These are phyloP conservation scores for Russula lepida DNA, from an alignment of 768 basidiomycete genomes.

Conservation along the genomic window DNA sequence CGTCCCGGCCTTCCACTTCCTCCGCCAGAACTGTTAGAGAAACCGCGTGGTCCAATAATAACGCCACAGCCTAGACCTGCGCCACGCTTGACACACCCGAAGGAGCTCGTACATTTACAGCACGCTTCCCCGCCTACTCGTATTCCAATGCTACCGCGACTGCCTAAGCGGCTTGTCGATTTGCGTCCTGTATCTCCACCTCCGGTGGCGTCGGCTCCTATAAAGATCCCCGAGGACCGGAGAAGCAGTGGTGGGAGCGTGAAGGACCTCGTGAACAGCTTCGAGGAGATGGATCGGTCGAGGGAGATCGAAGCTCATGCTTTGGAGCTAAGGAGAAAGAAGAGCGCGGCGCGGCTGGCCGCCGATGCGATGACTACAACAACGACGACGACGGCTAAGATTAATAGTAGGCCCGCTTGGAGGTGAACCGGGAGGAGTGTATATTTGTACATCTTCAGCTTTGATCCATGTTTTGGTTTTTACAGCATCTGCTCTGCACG, in stretches of 20 bases:
- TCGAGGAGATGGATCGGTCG: constrained; percentile 40
- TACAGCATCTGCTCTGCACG: not conserved
- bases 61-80: constrained; percentile 50
- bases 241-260: constrained; percentile 64
- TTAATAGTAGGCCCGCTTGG: constrained; percentile 20
- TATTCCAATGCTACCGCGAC: constrained; percentile 34
- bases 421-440: constrained; percentile 3
- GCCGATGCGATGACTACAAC: not conserved
- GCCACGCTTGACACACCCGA: constrained; percentile 44
- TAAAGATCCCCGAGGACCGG: constrained; percentile 31
- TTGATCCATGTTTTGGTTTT: not conserved
- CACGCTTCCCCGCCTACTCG: constrained; percentile 39
- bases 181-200: constrained; percentile 42
- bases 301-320: constrained; percentile 24
- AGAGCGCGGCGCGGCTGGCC: constrained; percentile 30
- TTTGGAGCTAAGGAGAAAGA: constrained; percentile 30
- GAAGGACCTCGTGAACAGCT: constrained; percentile 59
- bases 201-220: constrained; percentile 24
- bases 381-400: not conserved
- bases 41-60: constrained; percentile 44
- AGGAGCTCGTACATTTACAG: constrained; percentile 56
- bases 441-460: not conserved
- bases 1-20: constrained; percentile 46
- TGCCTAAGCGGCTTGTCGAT: constrained; percentile 46
- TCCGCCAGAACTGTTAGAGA: constrained; percentile 43